Percentiles rank a stretch among this genome's conserved stretches.
Evolutionary conservation across 2,329 filamentous ascomycete species (phyloP).

Genomic region (Botryosphaeria agaves): DNA sequence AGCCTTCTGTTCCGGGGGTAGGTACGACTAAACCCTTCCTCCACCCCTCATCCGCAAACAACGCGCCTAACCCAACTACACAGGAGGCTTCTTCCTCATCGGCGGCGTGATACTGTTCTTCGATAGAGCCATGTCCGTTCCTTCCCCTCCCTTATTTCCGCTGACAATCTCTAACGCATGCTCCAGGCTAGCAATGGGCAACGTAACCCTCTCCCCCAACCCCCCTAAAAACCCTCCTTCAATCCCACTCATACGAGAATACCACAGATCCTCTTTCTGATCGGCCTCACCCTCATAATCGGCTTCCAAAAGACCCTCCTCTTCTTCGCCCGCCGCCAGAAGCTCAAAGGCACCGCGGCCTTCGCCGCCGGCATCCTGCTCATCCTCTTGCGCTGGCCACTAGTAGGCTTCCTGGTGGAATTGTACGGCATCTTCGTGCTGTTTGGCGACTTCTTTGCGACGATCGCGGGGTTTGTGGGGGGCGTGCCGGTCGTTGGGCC

Average conservation of each 20-base stretch:
- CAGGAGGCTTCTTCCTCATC: slow-evolving; percentile 87
- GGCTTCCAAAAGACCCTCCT: slow-evolving; percentile 75
- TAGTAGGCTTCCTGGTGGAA: slow-evolving; percentile 81
- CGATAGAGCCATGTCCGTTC: slow-evolving; percentile 74
- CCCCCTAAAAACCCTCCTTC: not conserved
- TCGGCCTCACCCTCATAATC: slow-evolving; percentile 91
- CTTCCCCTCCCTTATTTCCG: slow-evolving; percentile 1
- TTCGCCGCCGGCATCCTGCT: slow-evolving; percentile 71
- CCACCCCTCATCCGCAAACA: not conserved
- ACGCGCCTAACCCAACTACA: slow-evolving; percentile 7
- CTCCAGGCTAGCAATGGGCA: slow-evolving; percentile 89
- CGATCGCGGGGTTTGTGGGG: slow-evolving; percentile 73
- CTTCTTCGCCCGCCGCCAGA: slow-evolving; percentile 91
- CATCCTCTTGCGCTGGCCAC: slow-evolving; percentile 78
- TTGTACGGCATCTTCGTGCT: slow-evolving; percentile 83
- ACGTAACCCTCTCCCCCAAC: slow-evolving; percentile 36
- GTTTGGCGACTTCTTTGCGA: slow-evolving; percentile 92
- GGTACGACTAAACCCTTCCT: slow-evolving; percentile 23
- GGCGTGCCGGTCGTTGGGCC: slow-evolving; percentile 75
- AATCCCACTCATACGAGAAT: not conserved
- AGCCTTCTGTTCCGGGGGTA: slow-evolving; percentile 94
- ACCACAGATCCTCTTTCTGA: slow-evolving; percentile 80
- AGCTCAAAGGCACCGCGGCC: slow-evolving; percentile 76
- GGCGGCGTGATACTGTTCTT: slow-evolving; percentile 95
- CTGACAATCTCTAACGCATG: slow-evolving; percentile 6